Evolutionary conservation across 805 yeast genomes (phyloP).

Genomic region (Lachancea meyersii): DNA sequence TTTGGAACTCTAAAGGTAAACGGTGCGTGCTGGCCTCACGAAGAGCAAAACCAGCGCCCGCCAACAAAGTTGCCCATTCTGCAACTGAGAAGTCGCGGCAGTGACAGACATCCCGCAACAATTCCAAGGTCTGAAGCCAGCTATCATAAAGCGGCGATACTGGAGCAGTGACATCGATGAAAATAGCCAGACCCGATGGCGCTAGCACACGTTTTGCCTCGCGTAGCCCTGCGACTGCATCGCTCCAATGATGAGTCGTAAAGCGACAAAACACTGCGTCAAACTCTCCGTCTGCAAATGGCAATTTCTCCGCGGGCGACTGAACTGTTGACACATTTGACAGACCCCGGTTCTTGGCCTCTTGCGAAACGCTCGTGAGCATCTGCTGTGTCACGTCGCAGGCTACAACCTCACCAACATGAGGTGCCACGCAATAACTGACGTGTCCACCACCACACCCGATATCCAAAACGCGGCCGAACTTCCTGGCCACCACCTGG

Average conservation of each 20-base stretch:
- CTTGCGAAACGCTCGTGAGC: background rate
- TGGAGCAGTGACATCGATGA: background rate
- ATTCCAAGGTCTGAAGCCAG: background rate
- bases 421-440: background rate
- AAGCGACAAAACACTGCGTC: background rate
- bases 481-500: background rate
- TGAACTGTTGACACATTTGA: background rate
- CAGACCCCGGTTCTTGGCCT: background rate
- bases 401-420: background rate
- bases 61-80: background rate
- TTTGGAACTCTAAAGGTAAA: background rate
- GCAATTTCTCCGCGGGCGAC: background rate
- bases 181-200: background rate
- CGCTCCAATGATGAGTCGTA: background rate
- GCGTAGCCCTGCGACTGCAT: background rate
- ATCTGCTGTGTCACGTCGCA: background rate
- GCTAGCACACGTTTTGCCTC: background rate
- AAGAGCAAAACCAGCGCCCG: background rate
- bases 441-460: background rate
- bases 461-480: background rate
- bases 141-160: background rate
- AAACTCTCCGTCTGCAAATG: background rate
- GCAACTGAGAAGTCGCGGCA: background rate
- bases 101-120: background rate
- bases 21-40: background rate